A percentile compares a stretch with the other conserved stretches of the same genome.
Conservation (phyloP, 129 eudicot species). For the Heracleum sosnowskyi region DNA sequence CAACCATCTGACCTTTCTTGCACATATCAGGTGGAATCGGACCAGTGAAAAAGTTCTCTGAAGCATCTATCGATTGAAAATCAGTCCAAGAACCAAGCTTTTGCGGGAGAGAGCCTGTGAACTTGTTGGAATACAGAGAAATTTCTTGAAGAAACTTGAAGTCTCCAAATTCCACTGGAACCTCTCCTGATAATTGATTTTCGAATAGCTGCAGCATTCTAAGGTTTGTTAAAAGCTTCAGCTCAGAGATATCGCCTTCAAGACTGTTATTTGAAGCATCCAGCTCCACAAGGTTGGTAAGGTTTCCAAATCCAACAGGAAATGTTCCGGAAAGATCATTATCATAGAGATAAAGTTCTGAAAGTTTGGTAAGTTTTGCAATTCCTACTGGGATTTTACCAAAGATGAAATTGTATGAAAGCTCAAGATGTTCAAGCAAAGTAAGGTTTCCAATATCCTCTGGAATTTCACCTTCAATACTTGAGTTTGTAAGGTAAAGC, state of each 20-base stretch:
- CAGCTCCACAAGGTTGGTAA: conserved; percentile 33
- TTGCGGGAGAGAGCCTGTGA: conserved; percentile 51
- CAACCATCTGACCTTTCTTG: conserved; percentile 33
- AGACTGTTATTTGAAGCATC: conserved; percentile 55
- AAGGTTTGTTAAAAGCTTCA: conserved; percentile 22
- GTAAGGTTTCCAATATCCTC: conserved; percentile 46
- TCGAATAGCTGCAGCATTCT: conserved; percentile 54
- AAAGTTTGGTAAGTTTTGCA: conserved; percentile 39
- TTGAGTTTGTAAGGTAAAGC: conserved; percentile 53
- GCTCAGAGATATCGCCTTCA: conserved; percentile 47
- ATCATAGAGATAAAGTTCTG: conserved; percentile 44
- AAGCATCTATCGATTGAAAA: conserved; percentile 36
- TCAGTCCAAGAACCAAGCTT: conserved; percentile 62
- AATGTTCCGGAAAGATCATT: conserved; percentile 37
- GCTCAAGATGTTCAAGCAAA: conserved; percentile 35
- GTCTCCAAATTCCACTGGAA: conserved; percentile 58
- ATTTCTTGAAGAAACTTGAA: conserved; percentile 37
- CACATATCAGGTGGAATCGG: conserved; percentile 64
- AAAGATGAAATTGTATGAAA: conserved; percentile 29
- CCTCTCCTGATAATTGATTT: conserved; percentile 42
- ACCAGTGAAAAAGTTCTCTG: conserved; percentile 46
- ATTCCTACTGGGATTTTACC: conserved; percentile 52
- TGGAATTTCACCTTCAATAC: conserved; percentile 50
- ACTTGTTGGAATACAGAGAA: conserved; percentile 44
- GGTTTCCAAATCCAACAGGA: conserved; percentile 49